Conservation (phyloP, 257 asterid species). For the Jaltomata sinuosa region DNA sequence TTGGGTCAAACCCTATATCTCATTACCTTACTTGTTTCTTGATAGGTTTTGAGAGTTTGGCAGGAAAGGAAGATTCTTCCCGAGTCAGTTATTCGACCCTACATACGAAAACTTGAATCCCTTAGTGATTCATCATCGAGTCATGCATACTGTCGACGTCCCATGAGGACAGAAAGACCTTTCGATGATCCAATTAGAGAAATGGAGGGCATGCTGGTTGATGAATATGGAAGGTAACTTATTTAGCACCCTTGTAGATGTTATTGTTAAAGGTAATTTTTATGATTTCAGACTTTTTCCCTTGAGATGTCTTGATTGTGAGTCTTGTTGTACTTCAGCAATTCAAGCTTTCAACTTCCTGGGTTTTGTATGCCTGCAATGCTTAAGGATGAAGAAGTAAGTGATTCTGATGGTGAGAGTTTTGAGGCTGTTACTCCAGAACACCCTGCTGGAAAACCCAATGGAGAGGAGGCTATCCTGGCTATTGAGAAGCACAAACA, state of each 20-base stretch:
- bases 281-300: background rate
- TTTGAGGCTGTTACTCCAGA: slow-evolving; percentile 94
- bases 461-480: slow-evolving; percentile 25
- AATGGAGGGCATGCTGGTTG: slow-evolving; percentile 93
- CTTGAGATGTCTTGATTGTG: background rate
- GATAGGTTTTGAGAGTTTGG: slow-evolving; percentile 92
- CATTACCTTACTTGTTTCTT: background rate
- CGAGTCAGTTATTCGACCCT: slow-evolving; percentile 66
- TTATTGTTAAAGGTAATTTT: background rate
- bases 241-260: background rate
- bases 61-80: slow-evolving; percentile 82
- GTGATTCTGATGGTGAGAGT: slow-evolving; percentile 85
- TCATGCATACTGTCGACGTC: slow-evolving; percentile 45
- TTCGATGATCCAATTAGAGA: slow-evolving; percentile 84
- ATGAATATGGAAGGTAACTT: slow-evolving; percentile 84
- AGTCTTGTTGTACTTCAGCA: slow-evolving; percentile 38
- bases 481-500: slow-evolving; percentile 56
- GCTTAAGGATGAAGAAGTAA: slow-evolving; percentile 57
- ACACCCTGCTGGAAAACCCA: slow-evolving; percentile 39
- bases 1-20: background rate
- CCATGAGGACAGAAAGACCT: slow-evolving; percentile 68
- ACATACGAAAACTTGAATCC: slow-evolving; percentile 73
- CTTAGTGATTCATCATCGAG: slow-evolving; percentile 58
- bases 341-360: slow-evolving; percentile 81
- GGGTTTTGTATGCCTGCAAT: slow-evolving; percentile 84